phyloP scores from a whole-genome alignment of 345 rosid species.

The Crucihimalaya himalaica region DNA sequence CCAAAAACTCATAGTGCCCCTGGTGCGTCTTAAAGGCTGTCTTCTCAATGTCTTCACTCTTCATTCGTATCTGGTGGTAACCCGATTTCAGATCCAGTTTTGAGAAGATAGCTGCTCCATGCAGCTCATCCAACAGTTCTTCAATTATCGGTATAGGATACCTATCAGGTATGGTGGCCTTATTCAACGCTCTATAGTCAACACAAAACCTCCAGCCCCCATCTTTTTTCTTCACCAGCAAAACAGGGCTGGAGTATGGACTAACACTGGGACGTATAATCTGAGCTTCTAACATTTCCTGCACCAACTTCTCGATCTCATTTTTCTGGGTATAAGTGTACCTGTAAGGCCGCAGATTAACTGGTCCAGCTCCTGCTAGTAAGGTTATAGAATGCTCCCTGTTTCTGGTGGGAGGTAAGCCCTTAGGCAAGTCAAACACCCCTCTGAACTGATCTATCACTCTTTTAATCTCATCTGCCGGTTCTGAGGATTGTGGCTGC shows the following conservation, averaged over 20 bases:
- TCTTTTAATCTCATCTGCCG: too few species aligned
- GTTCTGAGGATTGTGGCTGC: too few species aligned
- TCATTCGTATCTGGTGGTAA: background rate
- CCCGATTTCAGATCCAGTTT: background rate
- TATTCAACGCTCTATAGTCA: background rate
- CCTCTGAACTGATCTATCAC: too few species aligned
- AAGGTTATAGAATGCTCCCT: background rate
- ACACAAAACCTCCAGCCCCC: too few species aligned
- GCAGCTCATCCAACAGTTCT: background rate
- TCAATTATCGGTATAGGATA: background rate
- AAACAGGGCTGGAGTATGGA: background rate
- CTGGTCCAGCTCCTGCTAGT: accelerated
- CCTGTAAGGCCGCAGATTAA: background rate
- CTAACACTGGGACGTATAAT: background rate
- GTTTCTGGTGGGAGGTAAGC: too few species aligned
- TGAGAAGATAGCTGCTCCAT: background rate
- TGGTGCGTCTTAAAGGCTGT: background rate
- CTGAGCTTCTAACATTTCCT: background rate
- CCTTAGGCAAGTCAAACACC: too few species aligned
- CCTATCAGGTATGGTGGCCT: background rate
- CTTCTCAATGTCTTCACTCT: background rate
- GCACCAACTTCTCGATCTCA: background rate
- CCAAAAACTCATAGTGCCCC: background rate
- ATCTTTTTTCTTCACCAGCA: background rate
- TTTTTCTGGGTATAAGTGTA: background rate